Base-by-base conservation (phyloP, 495 filamentous ascomycete genomes). In the Aspergillus leporis region DNA sequence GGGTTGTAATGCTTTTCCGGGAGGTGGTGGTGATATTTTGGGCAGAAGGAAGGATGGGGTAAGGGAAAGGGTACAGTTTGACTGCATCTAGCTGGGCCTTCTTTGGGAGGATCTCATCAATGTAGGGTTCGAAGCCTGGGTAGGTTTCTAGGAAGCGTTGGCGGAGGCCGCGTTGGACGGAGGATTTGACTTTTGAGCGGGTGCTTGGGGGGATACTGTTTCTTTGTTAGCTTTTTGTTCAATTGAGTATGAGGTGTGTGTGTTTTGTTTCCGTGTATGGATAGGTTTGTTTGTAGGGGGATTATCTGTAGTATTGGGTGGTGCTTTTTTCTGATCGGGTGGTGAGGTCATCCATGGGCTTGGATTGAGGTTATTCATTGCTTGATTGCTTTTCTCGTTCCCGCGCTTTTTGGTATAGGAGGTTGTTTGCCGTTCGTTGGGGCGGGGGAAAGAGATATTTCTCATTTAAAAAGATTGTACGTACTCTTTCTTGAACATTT, bases 171-270 rank as follows among this genome's bases (percentile, higher is more conserved):
- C 94, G 90, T 76, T 96, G 92, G 43, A 90, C 91, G 18, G 93
- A 97, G 65, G 93, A 96, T 77, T 98, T 98, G 74, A 98, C 91
- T 83, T 98, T 98, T 60, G 91, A 90, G 74, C 93, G 94, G 55
- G 90, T 86, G 55, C 87, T 87, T 9, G 87, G 74, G 66, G 85
- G 80, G 71, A 97, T 72, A 59, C 62, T 70, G 30, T 48, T 61
- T 51, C 53, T 60, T 65, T 60, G 48, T 30, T 45, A 23, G 18
- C n/a, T 40, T 41, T 12, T 48, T 55, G 53, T 19, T 18, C n/a
- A n/a, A n/a, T n/a, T n/a, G n/a, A n/a, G n/a, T n/a, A n/a, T n/a
- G n/a, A n/a, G n/a, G 12, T 54, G 25, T 46, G 10, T 7, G 51
- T 65, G 10, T 3, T 47, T 28, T 22, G n/a, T n/a, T 46, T 30